phyloP scores from a whole-genome alignment of 163 green algal genomes.

The Volvox carteri region DNA sequence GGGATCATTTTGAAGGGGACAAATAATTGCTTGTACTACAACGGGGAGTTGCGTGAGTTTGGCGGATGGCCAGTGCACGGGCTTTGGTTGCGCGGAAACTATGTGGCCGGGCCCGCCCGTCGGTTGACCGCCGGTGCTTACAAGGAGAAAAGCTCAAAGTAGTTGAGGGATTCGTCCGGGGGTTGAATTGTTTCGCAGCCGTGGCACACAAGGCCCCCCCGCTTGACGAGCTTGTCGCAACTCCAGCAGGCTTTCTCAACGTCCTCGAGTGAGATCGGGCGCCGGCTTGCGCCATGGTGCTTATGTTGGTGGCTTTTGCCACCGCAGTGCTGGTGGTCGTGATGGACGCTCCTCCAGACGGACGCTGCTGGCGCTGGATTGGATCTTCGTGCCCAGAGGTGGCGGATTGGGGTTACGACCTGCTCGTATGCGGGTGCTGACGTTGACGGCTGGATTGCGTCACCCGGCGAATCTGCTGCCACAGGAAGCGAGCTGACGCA shows the following conservation, averaged over 20 bases:
- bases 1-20: too few species aligned
- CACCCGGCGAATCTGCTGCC: background rate
- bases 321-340: constrained; percentile 3
- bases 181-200: constrained; percentile 69
- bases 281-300: background rate
- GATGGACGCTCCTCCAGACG: constrained; percentile 1
- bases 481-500: background rate
- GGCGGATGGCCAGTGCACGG: too few species aligned
- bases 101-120: too few species aligned
- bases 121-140: too few species aligned
- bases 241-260: constrained; percentile 62
- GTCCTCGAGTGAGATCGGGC: constrained; percentile 15
- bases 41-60: too few species aligned
- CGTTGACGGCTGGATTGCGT: constrained; percentile 22
- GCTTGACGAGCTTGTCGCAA: constrained; percentile 60
- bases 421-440: background rate
- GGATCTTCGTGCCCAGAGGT: background rate
- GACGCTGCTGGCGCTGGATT: background rate
- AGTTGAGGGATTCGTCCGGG: constrained; percentile 57
- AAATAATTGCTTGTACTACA: too few species aligned
- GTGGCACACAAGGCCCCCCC: constrained; percentile 65
- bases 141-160: constrained; percentile 69
- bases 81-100: too few species aligned
- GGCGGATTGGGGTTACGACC: background rate
- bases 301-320: background rate